phyloP scores from a whole-genome alignment of 23 red algal species.

The Chondrus crispus region DNA sequence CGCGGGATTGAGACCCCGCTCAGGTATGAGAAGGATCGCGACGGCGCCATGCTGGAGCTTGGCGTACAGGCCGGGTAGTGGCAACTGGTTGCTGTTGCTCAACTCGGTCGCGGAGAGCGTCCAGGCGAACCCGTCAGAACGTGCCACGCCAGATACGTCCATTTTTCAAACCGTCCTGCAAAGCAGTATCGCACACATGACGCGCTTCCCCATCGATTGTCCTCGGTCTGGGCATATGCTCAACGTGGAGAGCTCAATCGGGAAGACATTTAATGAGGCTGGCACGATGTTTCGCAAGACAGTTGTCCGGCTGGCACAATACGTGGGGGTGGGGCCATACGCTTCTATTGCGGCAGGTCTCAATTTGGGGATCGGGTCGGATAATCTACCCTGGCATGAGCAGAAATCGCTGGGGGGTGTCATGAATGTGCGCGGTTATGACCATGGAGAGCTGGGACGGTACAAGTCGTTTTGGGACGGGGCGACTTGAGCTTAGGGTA shows the following conservation, averaged over 20 bases:
- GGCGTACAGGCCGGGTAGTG: constrained; percentile 27
- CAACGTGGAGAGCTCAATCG: constrained; percentile 21
- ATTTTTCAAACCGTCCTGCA: constrained; percentile 23
- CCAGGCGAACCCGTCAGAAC: constrained; percentile 18
- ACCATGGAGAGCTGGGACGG: constrained; percentile 47
- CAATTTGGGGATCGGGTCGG: constrained; percentile 18
- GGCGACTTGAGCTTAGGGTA: constrained; percentile 32
- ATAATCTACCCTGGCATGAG: constrained; percentile 67
- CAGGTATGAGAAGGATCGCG: constrained; percentile 40
- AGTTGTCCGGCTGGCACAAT: constrained; percentile 3
- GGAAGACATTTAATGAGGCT: neutral
- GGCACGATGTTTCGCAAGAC: constrained; percentile 20
- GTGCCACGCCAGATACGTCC: neutral
- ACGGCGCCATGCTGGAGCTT: constrained; percentile 29
- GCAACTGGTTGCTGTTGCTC: constrained; percentile 21
- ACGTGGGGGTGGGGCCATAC: constrained; percentile 15
- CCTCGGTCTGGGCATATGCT: constrained; percentile 39
- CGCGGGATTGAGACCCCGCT: neutral
- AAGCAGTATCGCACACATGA: neutral
- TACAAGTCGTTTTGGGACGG: constrained; percentile 38
- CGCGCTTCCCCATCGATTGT: constrained; percentile 8
- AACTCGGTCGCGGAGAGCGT: constrained; percentile 28
- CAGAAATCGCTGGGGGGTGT: constrained; percentile 63
- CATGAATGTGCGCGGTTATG: constrained; percentile 46
- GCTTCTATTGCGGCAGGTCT: constrained; percentile 11